phyloP scores from a whole-genome alignment of 495 filamentous ascomycete genomes.

The Cairneyella variabilis region DNA sequence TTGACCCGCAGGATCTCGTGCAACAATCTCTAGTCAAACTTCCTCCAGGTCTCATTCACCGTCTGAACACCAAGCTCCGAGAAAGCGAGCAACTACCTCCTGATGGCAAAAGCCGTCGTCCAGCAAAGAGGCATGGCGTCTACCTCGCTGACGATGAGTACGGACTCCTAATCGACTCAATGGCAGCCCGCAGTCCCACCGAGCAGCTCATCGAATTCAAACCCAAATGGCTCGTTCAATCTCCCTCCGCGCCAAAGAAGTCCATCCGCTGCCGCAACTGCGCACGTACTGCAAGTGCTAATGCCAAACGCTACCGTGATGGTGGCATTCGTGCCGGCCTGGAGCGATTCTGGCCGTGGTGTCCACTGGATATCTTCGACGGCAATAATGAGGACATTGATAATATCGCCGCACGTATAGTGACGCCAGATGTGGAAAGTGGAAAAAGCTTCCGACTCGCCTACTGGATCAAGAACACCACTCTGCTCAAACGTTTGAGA shows the following conservation, averaged over 20 bases:
- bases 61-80: constrained; percentile 49
- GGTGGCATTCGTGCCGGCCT: background rate
- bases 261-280: constrained; percentile 81
- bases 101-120: constrained; percentile 19
- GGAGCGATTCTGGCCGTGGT: constrained; percentile 31
- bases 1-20: constrained; percentile 17
- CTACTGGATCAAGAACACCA: constrained; percentile 26
- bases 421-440: constrained; percentile 77
- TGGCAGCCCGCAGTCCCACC: constrained; percentile 49
- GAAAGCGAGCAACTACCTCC: constrained; percentile 14
- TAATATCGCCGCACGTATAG: constrained; percentile 68
- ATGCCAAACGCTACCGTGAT: constrained; percentile 23
- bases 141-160: constrained; percentile 58
- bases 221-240: constrained; percentile 90
- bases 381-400: constrained; percentile 22
- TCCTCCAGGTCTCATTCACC: constrained; percentile 19
- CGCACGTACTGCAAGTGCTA: constrained; percentile 48
- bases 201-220: constrained; percentile 66
- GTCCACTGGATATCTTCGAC: constrained; percentile 54
- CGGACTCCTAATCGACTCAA: constrained; percentile 76
- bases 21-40: constrained; percentile 26
- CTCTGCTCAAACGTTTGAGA: constrained; percentile 42
- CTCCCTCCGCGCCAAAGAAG: constrained; percentile 64
- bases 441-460: constrained; percentile 18
- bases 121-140: constrained; percentile 47